phyloP scores from a whole-genome alignment of 2,329 filamentous ascomycete species.

The Nannizziopsis barbatae region DNA sequence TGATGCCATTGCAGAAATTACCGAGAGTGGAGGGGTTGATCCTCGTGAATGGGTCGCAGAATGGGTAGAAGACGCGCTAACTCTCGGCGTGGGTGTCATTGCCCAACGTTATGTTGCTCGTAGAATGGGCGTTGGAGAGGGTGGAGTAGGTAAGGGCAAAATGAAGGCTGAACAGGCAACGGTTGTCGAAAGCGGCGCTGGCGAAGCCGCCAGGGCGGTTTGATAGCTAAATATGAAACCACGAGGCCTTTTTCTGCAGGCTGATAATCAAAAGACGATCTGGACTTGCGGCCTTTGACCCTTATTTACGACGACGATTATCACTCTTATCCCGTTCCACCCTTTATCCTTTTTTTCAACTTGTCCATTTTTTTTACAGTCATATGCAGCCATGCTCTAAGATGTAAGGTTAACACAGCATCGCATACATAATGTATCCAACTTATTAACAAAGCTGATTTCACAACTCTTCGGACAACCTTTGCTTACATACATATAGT shows the following conservation, averaged over 20 bases:
- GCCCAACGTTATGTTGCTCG: slow-evolving; percentile 91
- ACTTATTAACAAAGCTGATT: too few relatives aligned
- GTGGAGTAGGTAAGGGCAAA: slow-evolving; percentile 49
- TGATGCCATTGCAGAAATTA: slow-evolving; percentile 75
- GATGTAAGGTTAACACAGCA: too few relatives aligned
- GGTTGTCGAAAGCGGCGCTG: slow-evolving; percentile 47
- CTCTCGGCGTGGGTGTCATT: slow-evolving; percentile 67
- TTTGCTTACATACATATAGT: too few relatives aligned
- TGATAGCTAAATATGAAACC: slow-evolving; percentile 16
- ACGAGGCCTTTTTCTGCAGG: neutral
- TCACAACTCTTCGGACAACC: too few relatives aligned
- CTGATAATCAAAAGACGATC: too few relatives aligned
- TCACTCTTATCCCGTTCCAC: too few relatives aligned
- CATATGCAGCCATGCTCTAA: too few relatives aligned
- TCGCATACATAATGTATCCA: too few relatives aligned
- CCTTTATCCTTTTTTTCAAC: too few relatives aligned
- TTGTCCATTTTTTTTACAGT: too few relatives aligned
- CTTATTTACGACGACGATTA: too few relatives aligned
- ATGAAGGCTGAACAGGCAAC: slow-evolving; percentile 43
- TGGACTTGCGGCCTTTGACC: too few relatives aligned
- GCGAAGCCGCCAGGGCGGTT: slow-evolving; percentile 49
- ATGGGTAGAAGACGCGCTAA: slow-evolving; percentile 85
- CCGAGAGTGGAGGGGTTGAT: slow-evolving; percentile 64
- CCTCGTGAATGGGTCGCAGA: slow-evolving; percentile 95
- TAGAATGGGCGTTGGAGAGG: slow-evolving; percentile 90